Base-by-base conservation (phyloP, 2,329 filamentous ascomycete species). In the Lanzia echinophila region DNA sequence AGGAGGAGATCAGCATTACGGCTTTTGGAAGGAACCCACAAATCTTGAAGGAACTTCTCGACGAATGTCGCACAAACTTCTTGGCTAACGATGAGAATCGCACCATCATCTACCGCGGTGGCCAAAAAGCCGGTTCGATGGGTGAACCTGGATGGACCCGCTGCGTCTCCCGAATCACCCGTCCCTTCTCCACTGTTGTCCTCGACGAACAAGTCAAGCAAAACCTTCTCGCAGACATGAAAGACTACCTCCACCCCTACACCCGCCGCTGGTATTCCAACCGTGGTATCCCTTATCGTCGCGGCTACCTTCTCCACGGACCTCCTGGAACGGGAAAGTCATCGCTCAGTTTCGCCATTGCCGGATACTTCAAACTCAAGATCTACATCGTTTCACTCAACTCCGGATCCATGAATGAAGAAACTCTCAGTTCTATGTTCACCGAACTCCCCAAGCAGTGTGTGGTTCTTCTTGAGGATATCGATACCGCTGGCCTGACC, bases 291-390 rank as follows among this genome's bases (percentile, higher is more conserved):
- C 90, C 90, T 0, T 95, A 95, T 67, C 81, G 90, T 13, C 79
- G 90, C 4, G 90, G 90, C 0, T 95, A 94, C 64, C 78, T 95
- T 0, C 81, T 95, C 15, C 76, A 91, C 59, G 90, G 90, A 0
- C 88, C 88, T 0, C 88, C 88, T 0, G 88, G 88, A 1, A 91
- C 87, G 0, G 88, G 88, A 13, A 94, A 92, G 69, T 87, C 82
- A 43, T 87, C 83, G 44, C 75, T 90, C 1, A 84, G 81, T 58
- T 77, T 89, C 41, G 86, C 86, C 0, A 75, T 88, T 47, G 84
- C 86, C 0, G 86, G 86, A 5, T 78, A 81, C 63, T 85, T 89
- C 66, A 79, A 81, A 55, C 77, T 90, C 71, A 77, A 80, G 47
- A 85, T 90, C 58, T 89, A 88, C 68, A 85, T 89, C 53, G 50